Base-by-base conservation (phyloP, 2,329 filamentous ascomycete species). In the Scleromitrula shiraiana region DNA sequence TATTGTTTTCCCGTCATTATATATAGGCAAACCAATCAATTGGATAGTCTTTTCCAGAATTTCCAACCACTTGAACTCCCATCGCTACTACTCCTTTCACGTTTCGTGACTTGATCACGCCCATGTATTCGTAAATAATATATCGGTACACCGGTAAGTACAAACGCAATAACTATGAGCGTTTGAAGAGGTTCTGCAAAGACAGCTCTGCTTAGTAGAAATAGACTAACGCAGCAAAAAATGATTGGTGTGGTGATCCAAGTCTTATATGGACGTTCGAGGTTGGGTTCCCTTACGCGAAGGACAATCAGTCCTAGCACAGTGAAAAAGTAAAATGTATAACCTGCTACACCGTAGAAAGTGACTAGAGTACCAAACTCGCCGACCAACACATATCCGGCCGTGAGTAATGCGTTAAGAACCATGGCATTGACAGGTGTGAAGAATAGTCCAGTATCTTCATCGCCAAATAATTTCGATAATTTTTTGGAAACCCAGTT, bases 241-340 rank as follows among this genome's bases (percentile, higher is more conserved):
- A 96, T 91, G 56, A 98, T 91, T 9, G 93, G 93, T 2, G 93
- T 98, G 1, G 84, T 85, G 62, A 98, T 95, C 93, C 91, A 98
- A 3, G 90, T 95, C 65, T 82, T 83, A 68, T 98, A 98, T 0
- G 93, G 91, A 22, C 93, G 72, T 65, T 96, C 89, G 38, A 98
- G 75, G 53, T 83, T 74, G 4, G 93, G 93, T 66, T 98, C 93
- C 53, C 78, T 78, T 24, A 97, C 88, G 24, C 93, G 77, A 53
- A 98, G 73, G 44, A 98, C 78, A 53, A 98, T 96, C 41, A 98
- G 75, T 0, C 93, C 93, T 0, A 98, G 77, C 0, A 98, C 93
- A 0, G 91, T 94, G 48, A 95, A 71, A 66, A 98, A 98, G 70
- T 98, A 98, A 64, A 98, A 98, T 0, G 88, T 88, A 65, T 98